Evolutionary conservation across 495 filamentous ascomycete species (phyloP), one percentile per base, ranked within the genome.

Genomic region (Penicillium riverlandense): DNA sequence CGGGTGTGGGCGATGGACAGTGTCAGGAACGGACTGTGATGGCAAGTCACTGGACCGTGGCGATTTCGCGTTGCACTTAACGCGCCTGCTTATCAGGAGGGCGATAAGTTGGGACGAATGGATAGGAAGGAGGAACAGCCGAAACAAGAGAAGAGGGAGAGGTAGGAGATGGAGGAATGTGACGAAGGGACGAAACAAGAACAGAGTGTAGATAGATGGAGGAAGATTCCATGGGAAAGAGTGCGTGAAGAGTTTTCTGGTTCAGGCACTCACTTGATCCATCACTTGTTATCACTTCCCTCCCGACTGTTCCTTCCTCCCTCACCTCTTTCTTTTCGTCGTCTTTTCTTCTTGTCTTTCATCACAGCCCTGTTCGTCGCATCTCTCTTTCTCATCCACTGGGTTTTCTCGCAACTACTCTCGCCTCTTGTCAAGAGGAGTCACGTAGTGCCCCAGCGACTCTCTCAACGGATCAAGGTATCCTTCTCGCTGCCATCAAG

Each of bases 31-130:
- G 34, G 14, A 35, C 29, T 30, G 29, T 16, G 41, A 37, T 40
- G 36, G 29, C 41, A 59, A 49, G 63, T 70, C 61, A 69, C 65
- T 57, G 52, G 66, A 53, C 55, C 67, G 67, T 58, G 67, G 50
- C 52, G 57, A 53, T 66, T 66, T 73, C 69, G 69, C 62, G 69
- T 73, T 69, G 56, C 67, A 73, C 63, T 70, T 71, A 57, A 69
- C 67, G 64, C 67, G 67, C 22, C 22, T 6, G 22, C 22, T 22
- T 22, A 22, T 22, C 22, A 22, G 22, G 22, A 16, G 15, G 22
- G 22, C 14, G 37, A 34, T 34, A 34, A 34, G 32, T 22, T 22
- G 22, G 22, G 4, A 22, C 27, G 35, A 28, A 10, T 35, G 34
- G 49, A 53, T 53, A 45, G 46, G 43, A 45, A 34, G 32, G 29